Evolutionary conservation across 176 grass and related monocot species (phyloP).

Genomic region (Bonia amplexicaulis): DNA sequence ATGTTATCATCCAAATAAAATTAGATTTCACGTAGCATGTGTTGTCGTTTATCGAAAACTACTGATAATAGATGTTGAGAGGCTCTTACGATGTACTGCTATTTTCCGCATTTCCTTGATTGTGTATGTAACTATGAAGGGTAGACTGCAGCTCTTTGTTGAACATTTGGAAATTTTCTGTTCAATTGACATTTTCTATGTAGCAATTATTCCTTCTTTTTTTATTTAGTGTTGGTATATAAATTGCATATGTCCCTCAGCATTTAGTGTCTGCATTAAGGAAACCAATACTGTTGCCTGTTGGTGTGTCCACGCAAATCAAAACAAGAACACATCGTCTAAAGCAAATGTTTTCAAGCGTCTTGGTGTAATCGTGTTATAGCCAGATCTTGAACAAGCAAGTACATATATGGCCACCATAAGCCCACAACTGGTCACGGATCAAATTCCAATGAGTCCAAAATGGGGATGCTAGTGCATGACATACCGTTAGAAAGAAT

Average conservation of each 20-base stretch:
- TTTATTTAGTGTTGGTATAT: neutral
- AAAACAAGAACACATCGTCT: neutral
- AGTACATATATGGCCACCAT: neutral
- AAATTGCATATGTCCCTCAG: neutral
- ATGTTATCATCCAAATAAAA: slow-evolving; percentile 37
- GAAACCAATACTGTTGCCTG: neutral
- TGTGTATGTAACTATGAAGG: neutral
- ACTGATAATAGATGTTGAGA: neutral
- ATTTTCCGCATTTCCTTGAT: neutral
- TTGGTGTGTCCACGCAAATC: neutral
- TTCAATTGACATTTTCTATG: neutral
- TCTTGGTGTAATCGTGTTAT: neutral
- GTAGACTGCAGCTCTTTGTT: neutral
- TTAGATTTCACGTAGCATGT: neutral
- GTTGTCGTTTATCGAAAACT: neutral
- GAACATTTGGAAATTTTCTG: neutral
- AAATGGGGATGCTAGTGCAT: no score
- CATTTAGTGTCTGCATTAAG: neutral
- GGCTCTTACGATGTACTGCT: neutral
- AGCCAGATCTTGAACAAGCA: neutral
- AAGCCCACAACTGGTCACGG: neutral
- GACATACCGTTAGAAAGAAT: no score
- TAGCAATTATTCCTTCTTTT: neutral
- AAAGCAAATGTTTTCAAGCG: neutral
- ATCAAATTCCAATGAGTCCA: no score